Evolutionary conservation across 1,284 basidiomycete genomes (phyloP).

Genomic region (Tetrapyrgos nigripes): DNA sequence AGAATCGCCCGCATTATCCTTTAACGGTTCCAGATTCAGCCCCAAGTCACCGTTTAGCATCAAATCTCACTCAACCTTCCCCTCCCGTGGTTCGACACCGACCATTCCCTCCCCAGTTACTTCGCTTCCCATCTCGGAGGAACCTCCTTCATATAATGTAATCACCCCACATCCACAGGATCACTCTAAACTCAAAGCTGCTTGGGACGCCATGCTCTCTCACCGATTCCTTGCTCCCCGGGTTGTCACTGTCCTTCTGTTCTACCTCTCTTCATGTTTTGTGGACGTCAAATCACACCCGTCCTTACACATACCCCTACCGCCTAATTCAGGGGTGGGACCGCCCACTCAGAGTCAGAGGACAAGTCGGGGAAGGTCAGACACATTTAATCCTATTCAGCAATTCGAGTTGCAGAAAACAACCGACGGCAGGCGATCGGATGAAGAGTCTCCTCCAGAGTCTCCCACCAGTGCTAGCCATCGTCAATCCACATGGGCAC

Average conservation of each 20-base stretch:
- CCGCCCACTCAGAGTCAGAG: slow-evolving; percentile 5
- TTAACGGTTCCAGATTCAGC: slow-evolving; percentile 13
- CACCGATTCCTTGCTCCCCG: slow-evolving; percentile 62
- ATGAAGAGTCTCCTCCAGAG: slow-evolving; percentile 17
- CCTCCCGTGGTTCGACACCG: slow-evolving; percentile 2
- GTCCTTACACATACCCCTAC: slow-evolving; percentile 60
- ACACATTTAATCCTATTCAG: slow-evolving; percentile 24
- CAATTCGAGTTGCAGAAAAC: slow-evolving; percentile 26
- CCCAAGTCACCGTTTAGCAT: slow-evolving; percentile 17
- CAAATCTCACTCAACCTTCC: slow-evolving; percentile 19
- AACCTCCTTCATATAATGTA: not conserved
- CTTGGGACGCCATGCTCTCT: slow-evolving; percentile 75
- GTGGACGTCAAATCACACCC: slow-evolving; percentile 57
- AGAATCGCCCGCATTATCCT: slow-evolving; percentile 26
- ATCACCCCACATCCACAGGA: slow-evolving; percentile 67
- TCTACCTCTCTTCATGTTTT: slow-evolving; percentile 70
- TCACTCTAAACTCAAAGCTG: slow-evolving; percentile 62
- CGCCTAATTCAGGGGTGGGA: slow-evolving; percentile 59
- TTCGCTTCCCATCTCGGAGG: not conserved
- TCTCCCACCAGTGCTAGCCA: slow-evolving; percentile 5
- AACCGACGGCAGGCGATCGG: slow-evolving; percentile 16
- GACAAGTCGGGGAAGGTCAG: not conserved
- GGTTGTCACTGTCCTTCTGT: slow-evolving; percentile 65
- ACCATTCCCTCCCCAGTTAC: slow-evolving; percentile 16
- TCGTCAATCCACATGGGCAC: slow-evolving; percentile 47